These are phyloP conservation scores for Pythium periplocum DNA, from an alignment of 352 stramenopile genomes.

Conservation along the genomic window DNA sequence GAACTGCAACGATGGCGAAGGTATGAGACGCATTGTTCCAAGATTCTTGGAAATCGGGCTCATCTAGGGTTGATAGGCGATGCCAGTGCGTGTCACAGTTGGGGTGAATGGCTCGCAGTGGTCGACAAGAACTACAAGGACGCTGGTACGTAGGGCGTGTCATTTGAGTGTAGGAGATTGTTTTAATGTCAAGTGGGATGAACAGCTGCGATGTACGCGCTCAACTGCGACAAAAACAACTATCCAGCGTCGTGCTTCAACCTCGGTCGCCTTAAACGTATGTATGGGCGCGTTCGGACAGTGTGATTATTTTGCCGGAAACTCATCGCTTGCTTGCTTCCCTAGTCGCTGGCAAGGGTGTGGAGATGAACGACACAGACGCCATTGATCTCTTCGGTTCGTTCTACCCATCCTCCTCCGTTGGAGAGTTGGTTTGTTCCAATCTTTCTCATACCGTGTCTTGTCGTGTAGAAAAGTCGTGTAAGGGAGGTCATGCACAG, in stretches of 20 bases:
- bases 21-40: slow-evolving; percentile 9
- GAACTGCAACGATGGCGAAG: slow-evolving; percentile 80
- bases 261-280: slow-evolving; percentile 75
- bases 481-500: slow-evolving; percentile 59
- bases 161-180: background rate
- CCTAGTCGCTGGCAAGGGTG: slow-evolving; percentile 73
- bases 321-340: background rate
- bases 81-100: slow-evolving; percentile 82
- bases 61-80: slow-evolving; percentile 27
- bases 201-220: slow-evolving; percentile 69
- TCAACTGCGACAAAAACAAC: slow-evolving; percentile 79
- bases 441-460: too few species aligned
- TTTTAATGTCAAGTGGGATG: background rate
- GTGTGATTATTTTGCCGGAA: background rate
- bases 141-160: slow-evolving; percentile 30
- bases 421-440: too few species aligned
- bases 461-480: slow-evolving; percentile 57
- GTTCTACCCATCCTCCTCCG: slow-evolving; percentile 1
- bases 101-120: slow-evolving; percentile 82
- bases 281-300: slow-evolving; percentile 2
- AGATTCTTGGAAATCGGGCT: background rate
- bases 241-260: slow-evolving; percentile 87
- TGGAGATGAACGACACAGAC: slow-evolving; percentile 58
- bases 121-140: slow-evolving; percentile 83
- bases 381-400: slow-evolving; percentile 71